Evolutionary conservation across 2,329 filamentous ascomycete species (phyloP).

Genomic region (Karstenula rhodostoma): DNA sequence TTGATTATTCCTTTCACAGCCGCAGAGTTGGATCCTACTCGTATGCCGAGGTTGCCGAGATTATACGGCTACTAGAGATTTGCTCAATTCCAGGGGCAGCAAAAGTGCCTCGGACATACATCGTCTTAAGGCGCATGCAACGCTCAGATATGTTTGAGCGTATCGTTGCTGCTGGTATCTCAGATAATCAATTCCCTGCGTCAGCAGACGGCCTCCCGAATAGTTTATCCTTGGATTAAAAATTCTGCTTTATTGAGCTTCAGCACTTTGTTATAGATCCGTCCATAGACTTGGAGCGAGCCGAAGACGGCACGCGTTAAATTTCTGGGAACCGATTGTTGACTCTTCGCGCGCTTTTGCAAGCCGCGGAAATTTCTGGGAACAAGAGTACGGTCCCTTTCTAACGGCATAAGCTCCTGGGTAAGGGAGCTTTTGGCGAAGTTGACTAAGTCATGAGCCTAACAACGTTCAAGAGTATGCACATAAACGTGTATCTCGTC

Average conservation of each 20-base stretch:
- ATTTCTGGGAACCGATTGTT: not conserved
- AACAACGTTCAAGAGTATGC: constrained; percentile 39
- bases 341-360: too few relatives aligned
- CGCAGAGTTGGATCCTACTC: too few relatives aligned
- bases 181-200: not conserved
- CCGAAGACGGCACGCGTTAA: not conserved
- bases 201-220: not conserved
- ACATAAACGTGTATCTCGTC: constrained; percentile 37
- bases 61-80: too few relatives aligned
- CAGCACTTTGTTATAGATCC: not conserved
- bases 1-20: too few relatives aligned
- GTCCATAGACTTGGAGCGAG: not conserved
- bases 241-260: not conserved
- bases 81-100: too few relatives aligned
- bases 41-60: too few relatives aligned
- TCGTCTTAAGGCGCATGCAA: too few relatives aligned
- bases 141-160: too few relatives aligned
- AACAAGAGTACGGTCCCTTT: not conserved
- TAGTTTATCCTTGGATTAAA: not conserved
- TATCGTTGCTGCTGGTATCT: not conserved
- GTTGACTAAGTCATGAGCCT: constrained; percentile 35
- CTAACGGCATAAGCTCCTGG: constrained; percentile 16
- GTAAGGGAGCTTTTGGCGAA: constrained; percentile 28
- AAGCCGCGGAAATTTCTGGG: not conserved
- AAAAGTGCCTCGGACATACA: too few relatives aligned